Evolutionary conservation across 2,329 filamentous ascomycete genomes (phyloP), one percentile per base, ranked within the genome.

Genomic region (Ophiostoma quercus): DNA sequence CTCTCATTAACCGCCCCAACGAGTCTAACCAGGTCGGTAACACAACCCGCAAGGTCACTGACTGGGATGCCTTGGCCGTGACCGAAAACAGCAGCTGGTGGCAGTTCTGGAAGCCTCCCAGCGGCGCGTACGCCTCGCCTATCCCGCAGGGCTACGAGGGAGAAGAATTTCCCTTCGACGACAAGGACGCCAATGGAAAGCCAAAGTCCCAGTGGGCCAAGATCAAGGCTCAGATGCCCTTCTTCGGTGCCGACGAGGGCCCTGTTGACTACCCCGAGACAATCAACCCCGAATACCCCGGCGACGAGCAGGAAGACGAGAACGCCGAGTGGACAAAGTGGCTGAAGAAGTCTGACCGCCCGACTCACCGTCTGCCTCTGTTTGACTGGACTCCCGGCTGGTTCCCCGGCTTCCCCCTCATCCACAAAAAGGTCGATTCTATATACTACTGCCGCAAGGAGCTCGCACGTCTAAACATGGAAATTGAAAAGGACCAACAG

Each of bases 381-480:
- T 86, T 86, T 62, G 82, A 81, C 0, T 84, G 83, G 77, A 82
- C 80, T 0, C 84, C 84, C 1, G 73, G 74, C 54, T 97, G 91
- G 90, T 88, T 97, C 77, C 90, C 90, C 2, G 87, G 88, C 0
- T 77, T 97, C n/a, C 92, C 91, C 5, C 80, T 93, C 0, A 78
- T 97, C 67, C 93, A 92, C 69, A 90, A 92, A 77, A 97, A 98
- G 79, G 94, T 97, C 1, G 95, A 99, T 77, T 94, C 91, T 0
- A 98, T 99, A 73, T 93, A 96, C 76, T 91, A 94, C 82, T 96
- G 92, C 74, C 91, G 95, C 2, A 87, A 89, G 73, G 90, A 98
- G 78, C 79, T 99, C 37, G 94, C 95, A 22, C 87, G 92, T 16
- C 82, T 98, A 22, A 99, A 98, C 74, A 77, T 94, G 68, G 94